Conservation (phyloP, 2,329 filamentous ascomycete genomes). For the Colletotrichum noveboracense region DNA sequence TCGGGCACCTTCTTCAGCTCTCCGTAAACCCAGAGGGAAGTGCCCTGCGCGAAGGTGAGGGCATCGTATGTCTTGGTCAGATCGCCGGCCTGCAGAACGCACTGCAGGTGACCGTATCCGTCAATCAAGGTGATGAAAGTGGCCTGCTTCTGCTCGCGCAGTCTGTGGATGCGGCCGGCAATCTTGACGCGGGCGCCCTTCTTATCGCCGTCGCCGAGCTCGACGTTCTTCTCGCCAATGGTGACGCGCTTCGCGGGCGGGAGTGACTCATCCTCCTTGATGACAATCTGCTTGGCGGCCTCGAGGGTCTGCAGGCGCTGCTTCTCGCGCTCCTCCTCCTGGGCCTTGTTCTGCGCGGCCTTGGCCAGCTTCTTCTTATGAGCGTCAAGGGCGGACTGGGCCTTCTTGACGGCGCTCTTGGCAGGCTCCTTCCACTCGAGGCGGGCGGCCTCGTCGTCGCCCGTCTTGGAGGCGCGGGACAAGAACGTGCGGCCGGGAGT, state of each 20-base stretch:
- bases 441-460: conserved; percentile 67
- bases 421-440: conserved; percentile 81
- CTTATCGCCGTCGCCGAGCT: conserved; percentile 60
- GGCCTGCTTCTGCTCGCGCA: conserved; percentile 82
- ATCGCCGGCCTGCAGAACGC: conserved; percentile 76
- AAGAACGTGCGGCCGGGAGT: conserved; percentile 66
- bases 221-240: conserved; percentile 72
- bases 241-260: conserved; percentile 78
- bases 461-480: conserved; percentile 70
- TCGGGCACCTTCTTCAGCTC: conserved; percentile 83
- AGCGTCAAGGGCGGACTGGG: conserved; percentile 73
- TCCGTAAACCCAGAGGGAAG: conserved; percentile 83
- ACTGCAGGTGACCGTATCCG: conserved; percentile 86
- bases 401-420: conserved; percentile 88
- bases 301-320: conserved; percentile 70
- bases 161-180: conserved; percentile 80
- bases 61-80: conserved; percentile 93
- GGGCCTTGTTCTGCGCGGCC: conserved; percentile 73
- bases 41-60: conserved; percentile 83
- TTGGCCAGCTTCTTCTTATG: conserved; percentile 87
- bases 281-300: conserved; percentile 77
- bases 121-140: conserved; percentile 88
- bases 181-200: conserved; percentile 80
- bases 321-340: conserved; percentile 70
- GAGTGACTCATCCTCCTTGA: conserved; percentile 72